Evolutionary conservation across 2,329 filamentous ascomycete genomes (phyloP).

Genomic region (Colletotrichum australisinense): DNA sequence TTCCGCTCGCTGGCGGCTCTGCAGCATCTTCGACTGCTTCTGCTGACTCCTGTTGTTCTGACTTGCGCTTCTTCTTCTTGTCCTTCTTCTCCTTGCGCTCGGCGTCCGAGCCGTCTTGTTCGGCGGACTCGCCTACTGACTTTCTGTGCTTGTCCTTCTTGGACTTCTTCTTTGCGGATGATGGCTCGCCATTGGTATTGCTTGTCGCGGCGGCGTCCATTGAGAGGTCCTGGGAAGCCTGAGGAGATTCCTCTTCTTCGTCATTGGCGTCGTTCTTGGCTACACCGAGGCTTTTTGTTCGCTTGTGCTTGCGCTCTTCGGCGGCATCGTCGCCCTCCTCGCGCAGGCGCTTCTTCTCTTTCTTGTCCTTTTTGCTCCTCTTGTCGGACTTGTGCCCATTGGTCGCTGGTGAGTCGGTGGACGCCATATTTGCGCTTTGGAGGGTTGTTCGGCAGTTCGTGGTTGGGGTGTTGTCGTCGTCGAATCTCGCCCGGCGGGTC

Average conservation of each 20-base stretch:
- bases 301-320: slow-evolving; percentile 61
- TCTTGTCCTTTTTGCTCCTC: slow-evolving; percentile 51
- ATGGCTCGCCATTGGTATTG: slow-evolving; percentile 27
- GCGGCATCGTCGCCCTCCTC: slow-evolving; percentile 54
- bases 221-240: slow-evolving; percentile 30
- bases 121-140: slow-evolving; percentile 32
- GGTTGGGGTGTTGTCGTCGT: not conserved
- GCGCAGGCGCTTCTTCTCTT: slow-evolving; percentile 57
- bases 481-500: slow-evolving; percentile 27
- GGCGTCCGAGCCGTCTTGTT: slow-evolving; percentile 42
- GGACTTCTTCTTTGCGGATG: slow-evolving; percentile 27
- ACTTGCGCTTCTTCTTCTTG: slow-evolving; percentile 48
- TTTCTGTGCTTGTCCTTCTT: slow-evolving; percentile 32
- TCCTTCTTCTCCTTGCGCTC: slow-evolving; percentile 48
- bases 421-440: slow-evolving; percentile 44
- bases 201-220: slow-evolving; percentile 26
- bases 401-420: slow-evolving; percentile 46
- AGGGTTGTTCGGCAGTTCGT: not conserved
- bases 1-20: slow-evolving; percentile 7
- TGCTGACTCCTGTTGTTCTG: slow-evolving; percentile 41
- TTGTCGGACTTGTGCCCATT: slow-evolving; percentile 49
- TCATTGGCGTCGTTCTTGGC: slow-evolving; percentile 40
- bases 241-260: slow-evolving; percentile 28
- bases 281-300: slow-evolving; percentile 56
- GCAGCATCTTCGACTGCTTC: slow-evolving; percentile 25